Evolutionary conservation across 2,329 filamentous ascomycete species (phyloP).

Genomic region (Bipolaris victoriae): DNA sequence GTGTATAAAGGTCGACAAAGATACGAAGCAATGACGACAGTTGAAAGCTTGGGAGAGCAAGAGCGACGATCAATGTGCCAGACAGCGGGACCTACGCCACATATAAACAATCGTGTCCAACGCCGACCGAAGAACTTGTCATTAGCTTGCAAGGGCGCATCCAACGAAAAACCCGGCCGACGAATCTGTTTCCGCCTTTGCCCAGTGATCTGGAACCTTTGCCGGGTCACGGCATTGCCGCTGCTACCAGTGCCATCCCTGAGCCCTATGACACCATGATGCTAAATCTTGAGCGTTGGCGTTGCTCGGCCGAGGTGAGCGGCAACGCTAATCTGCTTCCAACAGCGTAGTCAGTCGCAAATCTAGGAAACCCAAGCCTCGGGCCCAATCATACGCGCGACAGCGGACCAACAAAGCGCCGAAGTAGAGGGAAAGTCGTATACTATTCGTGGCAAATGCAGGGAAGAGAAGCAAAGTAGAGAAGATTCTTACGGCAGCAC

Average conservation of each 20-base stretch:
- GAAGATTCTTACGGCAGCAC: neutral
- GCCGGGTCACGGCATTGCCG: conserved; percentile 7
- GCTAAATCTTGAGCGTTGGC: neutral
- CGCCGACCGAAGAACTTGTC: neutral
- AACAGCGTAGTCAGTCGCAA: too few species aligned
- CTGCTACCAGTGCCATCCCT: conserved; percentile 9
- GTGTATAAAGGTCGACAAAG: neutral
- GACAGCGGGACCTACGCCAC: conserved; percentile 13
- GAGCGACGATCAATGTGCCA: neutral
- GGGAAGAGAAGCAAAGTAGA: neutral
- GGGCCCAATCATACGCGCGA: neutral
- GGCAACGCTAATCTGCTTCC: neutral
- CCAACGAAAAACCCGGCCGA: conserved; percentile 12
- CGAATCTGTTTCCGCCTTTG: neutral
- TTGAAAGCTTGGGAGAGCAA: neutral
- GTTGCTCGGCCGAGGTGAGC: neutral
- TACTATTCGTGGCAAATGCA: neutral
- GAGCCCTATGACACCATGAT: conserved; percentile 1
- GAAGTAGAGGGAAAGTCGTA: neutral
- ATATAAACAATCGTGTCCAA: conserved; percentile 18
- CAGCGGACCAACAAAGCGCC: neutral
- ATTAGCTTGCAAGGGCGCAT: neutral
- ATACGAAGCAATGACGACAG: conserved; percentile 5
- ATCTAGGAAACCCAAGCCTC: neutral
- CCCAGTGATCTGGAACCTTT: conserved; percentile 11